Conservation (phyloP, 768 basidiomycete genomes). For the Stropharia rugosoannulata region DNA sequence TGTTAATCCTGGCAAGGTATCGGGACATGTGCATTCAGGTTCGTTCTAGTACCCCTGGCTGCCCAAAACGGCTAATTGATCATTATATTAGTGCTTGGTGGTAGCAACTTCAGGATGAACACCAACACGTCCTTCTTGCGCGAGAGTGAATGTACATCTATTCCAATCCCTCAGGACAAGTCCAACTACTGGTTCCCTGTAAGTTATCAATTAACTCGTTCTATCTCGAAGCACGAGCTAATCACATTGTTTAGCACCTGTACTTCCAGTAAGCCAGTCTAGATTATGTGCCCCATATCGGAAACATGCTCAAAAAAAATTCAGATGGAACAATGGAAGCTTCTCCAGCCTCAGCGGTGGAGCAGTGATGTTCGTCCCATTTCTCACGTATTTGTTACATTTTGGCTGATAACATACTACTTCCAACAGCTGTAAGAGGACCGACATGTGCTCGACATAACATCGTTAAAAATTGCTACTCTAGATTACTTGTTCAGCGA, state of each 20-base stretch:
- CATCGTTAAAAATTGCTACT: neutral
- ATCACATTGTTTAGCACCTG: conserved; percentile 33
- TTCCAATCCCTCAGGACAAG: conserved; percentile 53
- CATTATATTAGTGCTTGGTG: conserved; percentile 42
- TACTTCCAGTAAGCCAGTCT: conserved; percentile 44
- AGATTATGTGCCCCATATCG: neutral
- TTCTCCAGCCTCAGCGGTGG: conserved; percentile 43
- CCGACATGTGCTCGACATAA: neutral
- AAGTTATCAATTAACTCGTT: neutral
- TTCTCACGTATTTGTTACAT: neutral
- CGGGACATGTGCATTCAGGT: conserved; percentile 50
- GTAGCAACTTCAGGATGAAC: conserved; percentile 47
- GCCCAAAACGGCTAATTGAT: conserved; percentile 5
- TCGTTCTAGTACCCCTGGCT: conserved; percentile 6
- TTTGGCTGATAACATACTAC: conserved; percentile 2
- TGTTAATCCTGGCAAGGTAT: conserved; percentile 43
- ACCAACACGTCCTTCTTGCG: conserved; percentile 40
- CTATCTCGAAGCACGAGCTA: neutral
- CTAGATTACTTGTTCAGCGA: conserved; percentile 52
- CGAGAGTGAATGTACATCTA: conserved; percentile 50
- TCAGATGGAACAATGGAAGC: conserved; percentile 46
- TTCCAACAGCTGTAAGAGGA: conserved; percentile 28
- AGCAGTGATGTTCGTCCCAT: conserved; percentile 39
- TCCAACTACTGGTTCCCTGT: conserved; percentile 55
- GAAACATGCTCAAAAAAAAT: neutral